Evolutionary conservation across 441 rosid species (phyloP), one percentile per base, ranked within the genome.

Genomic region (Erodium moschatum): DNA sequence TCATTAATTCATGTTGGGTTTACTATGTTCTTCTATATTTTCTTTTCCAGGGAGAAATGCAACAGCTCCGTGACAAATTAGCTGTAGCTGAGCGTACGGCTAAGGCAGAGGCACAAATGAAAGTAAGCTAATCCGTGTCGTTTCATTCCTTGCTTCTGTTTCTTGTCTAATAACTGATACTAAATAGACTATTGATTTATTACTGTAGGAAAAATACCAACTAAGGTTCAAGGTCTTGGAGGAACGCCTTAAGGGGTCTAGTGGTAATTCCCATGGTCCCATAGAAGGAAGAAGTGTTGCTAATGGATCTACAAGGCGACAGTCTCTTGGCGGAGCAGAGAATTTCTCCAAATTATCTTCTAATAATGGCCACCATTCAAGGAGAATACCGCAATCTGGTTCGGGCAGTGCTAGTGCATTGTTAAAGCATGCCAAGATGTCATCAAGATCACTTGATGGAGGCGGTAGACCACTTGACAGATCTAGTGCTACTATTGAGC

Each of bases 91-190:
- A 84, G 75, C 83, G 87, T 27, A 67, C 87, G 60, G 85, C 87
- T 48, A 84, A 81, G 74, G 82, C 87, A 29, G 87, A 84, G 76
- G 82, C 87, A 48, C 87, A 81, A 21, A 5, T 84, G 72, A 84
- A 84, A 74, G 87, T 84, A 74, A 29, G 74, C n/a, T 67, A 61
- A 61, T 50, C 64, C 63, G 18, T 11, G 61, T 6, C 13, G 58
- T 54, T 13, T 1, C 54, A 40, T 11, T 70, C 61, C 7, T 38
- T 40, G 56, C 66, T 52, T 0, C 11, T 58, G 48, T 10, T 66
- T 9, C 24, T 52, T 67, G 18, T 60, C 20, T 27, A 13, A 31
- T 67, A 68, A 58, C 27, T 18, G 24, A 16, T 64, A 56, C 63
- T 73, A 63, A 61, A 68, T 6, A 6, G 44, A 15, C 56, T 13